These are phyloP conservation scores for Curvularia spicifera DNA, from an alignment of 2,329 filamentous ascomycete genomes.

Conservation along the genomic window DNA sequence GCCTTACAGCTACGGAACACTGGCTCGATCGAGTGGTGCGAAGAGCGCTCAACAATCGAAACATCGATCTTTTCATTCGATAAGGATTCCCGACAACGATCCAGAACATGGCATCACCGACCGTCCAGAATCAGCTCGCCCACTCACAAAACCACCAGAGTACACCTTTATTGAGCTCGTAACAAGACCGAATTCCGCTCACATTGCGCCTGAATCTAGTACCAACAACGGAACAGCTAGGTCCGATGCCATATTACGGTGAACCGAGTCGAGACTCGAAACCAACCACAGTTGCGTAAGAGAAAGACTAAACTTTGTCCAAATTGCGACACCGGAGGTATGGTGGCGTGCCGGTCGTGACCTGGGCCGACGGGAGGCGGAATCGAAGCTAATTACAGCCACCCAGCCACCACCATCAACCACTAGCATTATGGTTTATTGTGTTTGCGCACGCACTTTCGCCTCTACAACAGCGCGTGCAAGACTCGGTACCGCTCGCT, in stretches of 20 bases:
- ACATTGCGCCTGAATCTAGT: background rate
- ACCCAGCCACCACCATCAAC: background rate
- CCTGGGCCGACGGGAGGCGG: background rate
- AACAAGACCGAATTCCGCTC: conserved; percentile 6
- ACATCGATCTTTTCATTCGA: background rate
- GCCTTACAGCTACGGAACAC: conserved; percentile 4
- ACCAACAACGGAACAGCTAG: background rate
- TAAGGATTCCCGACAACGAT: conserved; percentile 1
- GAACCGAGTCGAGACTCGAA: background rate
- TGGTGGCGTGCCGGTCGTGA: background rate
- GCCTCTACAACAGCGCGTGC: background rate
- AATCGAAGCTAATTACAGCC: background rate
- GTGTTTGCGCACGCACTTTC: background rate
- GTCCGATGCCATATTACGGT: background rate
- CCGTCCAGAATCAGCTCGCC: background rate
- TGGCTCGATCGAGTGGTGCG: conserved; percentile 9
- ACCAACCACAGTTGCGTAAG: background rate
- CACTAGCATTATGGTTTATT: background rate
- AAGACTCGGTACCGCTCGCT: background rate
- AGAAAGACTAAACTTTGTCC: background rate
- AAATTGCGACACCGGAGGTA: background rate
- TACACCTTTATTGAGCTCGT: conserved; percentile 6
- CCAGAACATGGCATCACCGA: background rate
- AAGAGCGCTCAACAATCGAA: conserved; percentile 10
- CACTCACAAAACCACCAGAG: conserved; percentile 1